Evolutionary conservation across 108 stramenopile genomes (phyloP), one percentile per base, ranked within the genome.

Genomic region (Schizochytrium sp.): DNA sequence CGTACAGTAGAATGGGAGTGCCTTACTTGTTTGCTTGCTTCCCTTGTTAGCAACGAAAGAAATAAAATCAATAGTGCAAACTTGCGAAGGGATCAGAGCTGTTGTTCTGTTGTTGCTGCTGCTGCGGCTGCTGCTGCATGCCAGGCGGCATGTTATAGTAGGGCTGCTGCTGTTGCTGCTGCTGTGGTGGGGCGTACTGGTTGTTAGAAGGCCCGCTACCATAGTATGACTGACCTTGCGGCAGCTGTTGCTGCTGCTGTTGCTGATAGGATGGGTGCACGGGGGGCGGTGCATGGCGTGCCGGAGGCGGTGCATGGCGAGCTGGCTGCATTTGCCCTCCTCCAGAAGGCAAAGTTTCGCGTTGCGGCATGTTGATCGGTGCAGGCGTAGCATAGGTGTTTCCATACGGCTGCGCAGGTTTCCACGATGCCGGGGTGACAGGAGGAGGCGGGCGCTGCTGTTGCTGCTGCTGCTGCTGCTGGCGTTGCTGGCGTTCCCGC

Each of bases 341-440:
- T 8, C 47, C 76, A 47, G 76, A 55, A n/a, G 76, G 76, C 28
- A 53, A 53, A 10, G 76, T 38, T 38, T 83, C n/a, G 76, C 76
- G 76, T n/a, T 83, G 47, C 8, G 76, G 76, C 76, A 83, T n/a
- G 28, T 83, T 83, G 2, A 83, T 49, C 38, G 76, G 76, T 42
- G 76, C 76, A 17, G 76, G 76, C 28, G 76, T 83, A n/a, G 76
- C 76, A 42, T 83, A 83, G 12, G 76, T 83, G 76, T 83, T 83
- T 1, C 76, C 76, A 42, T 83, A 83, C 5, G 76, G 50, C 12
- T 47, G 76, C 0, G 76, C 76, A 42, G 76, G 76, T 53, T 83
- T 83, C 76, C 76, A 83, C 3, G 50, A 55, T 38, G 76, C 76
- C 5, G 76, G 76, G 28, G 76, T 83, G 76, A 50, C 76, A 17